phyloP scores from a whole-genome alignment of 345 rosid genomes.

The Aethionema arabicum region DNA sequence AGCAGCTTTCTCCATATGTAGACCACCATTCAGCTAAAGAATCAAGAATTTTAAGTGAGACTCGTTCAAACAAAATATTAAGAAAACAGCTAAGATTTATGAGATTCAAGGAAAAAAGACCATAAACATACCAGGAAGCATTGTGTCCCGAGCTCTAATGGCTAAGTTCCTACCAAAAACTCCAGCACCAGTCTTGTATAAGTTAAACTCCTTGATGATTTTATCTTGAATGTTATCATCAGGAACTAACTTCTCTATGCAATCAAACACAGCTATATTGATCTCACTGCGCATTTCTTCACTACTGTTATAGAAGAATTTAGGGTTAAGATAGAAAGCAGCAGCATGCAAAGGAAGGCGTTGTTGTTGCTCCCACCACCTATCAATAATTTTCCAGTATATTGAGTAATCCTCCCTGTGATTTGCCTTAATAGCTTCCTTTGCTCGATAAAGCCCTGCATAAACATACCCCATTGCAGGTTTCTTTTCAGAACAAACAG shows the following conservation, averaged over 20 bases:
- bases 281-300: constrained; percentile 70
- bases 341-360: constrained; percentile 82
- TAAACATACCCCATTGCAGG: constrained; percentile 88
- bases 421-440: constrained; percentile 72
- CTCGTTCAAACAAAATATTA: not conserved
- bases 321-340: constrained; percentile 91
- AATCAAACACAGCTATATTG: constrained; percentile 68
- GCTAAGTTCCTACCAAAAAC: constrained; percentile 94
- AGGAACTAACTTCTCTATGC: constrained; percentile 81
- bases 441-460: constrained; percentile 78
- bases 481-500: constrained; percentile 56
- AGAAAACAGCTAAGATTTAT: not conserved
- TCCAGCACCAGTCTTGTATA: constrained; percentile 74
- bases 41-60: not conserved
- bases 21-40: constrained; percentile 95
- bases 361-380: constrained; percentile 69
- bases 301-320: constrained; percentile 67
- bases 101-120: not conserved
- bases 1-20: constrained; percentile 88
- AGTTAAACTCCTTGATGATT: constrained; percentile 62
- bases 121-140: constrained; percentile 60
- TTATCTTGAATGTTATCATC: constrained; percentile 69
- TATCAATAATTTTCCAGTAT: constrained; percentile 83
- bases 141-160: constrained; percentile 71
- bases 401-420: constrained; percentile 62